These are phyloP conservation scores for Arachnomyces sp. DNA, from an alignment of 2,329 filamentous ascomycete species.

Conservation along the genomic window DNA sequence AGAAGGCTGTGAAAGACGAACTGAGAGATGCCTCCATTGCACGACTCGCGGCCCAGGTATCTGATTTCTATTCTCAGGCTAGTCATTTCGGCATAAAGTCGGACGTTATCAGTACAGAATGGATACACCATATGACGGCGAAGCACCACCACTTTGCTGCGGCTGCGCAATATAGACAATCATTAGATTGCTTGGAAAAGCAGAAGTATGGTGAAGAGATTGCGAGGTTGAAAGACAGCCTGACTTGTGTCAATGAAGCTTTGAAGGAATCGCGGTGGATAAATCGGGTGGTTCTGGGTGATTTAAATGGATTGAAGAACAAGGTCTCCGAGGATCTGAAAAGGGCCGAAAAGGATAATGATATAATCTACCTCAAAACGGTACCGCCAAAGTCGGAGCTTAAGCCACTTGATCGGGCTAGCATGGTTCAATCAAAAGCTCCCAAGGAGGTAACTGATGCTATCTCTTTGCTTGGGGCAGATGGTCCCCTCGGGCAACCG, in stretches of 20 bases:
- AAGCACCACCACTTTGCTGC: conserved; percentile 97
- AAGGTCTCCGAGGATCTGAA: conserved; percentile 81
- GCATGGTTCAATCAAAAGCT: conserved; percentile 72
- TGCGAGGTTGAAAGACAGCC: conserved; percentile 71
- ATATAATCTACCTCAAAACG: conserved; percentile 79
- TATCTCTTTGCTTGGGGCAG: conserved; percentile 68
- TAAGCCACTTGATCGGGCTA: conserved; percentile 73
- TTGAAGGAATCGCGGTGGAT: conserved; percentile 77
- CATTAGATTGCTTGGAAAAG: conserved; percentile 87
- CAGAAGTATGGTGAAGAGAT: conserved; percentile 92
- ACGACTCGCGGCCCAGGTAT: conserved; percentile 81
- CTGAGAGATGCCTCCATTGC: conserved; percentile 90
- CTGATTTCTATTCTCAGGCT: conserved; percentile 78
- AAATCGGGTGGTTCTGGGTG: conserved; percentile 70
- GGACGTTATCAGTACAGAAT: conserved; percentile 80
- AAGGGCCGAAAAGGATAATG: conserved; percentile 90
- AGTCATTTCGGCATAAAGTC: conserved; percentile 82
- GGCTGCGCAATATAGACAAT: conserved; percentile 85
- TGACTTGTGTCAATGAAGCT: conserved; percentile 75
- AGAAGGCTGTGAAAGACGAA: conserved; percentile 88
- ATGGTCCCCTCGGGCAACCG: conserved; percentile 70
- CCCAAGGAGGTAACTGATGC: conserved; percentile 78
- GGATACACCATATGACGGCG: conserved; percentile 96
- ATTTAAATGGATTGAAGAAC: conserved; percentile 73
- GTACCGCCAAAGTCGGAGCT: conserved; percentile 86